phyloP scores from a whole-genome alignment of 208 protist species.

The Wallacemonas sp. region DNA sequence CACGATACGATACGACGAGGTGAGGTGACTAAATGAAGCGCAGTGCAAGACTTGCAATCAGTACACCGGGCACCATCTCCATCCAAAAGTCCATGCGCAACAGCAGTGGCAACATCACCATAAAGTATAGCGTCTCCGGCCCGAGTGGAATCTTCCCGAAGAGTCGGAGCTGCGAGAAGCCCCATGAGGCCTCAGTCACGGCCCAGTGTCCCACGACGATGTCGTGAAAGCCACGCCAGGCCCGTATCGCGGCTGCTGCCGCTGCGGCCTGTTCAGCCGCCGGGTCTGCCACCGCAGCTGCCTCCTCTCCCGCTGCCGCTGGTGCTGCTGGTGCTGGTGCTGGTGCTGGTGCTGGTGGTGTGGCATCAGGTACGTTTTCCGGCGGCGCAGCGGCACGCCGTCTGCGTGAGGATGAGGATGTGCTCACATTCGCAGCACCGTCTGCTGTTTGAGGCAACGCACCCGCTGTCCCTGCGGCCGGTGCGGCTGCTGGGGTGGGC shows the following conservation, averaged over 20 bases:
- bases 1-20: too few relatives aligned
- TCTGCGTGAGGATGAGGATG: too few relatives aligned
- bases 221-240: background rate
- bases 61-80: conserved; percentile 4
- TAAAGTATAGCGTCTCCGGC: background rate
- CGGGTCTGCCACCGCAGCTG: background rate
- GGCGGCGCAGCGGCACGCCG: too few relatives aligned
- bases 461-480: too few relatives aligned
- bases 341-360: too few relatives aligned
- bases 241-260: background rate
- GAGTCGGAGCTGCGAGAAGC: background rate
- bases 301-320: background rate
- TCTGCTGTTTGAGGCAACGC: too few relatives aligned
- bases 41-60: background rate
- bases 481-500: too few relatives aligned
- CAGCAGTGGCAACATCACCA: background rate
- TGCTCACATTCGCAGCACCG: too few relatives aligned
- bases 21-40: background rate
- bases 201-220: background rate
- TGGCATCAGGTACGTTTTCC: too few relatives aligned
- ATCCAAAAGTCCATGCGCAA: conserved; percentile 6
- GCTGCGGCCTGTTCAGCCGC: background rate
- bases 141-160: conserved; percentile 17
- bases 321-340: background rate
- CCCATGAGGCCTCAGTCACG: background rate